These are phyloP conservation scores for Teunomyces cretensis DNA, from an alignment of 805 yeast species.

Conservation along the genomic window DNA sequence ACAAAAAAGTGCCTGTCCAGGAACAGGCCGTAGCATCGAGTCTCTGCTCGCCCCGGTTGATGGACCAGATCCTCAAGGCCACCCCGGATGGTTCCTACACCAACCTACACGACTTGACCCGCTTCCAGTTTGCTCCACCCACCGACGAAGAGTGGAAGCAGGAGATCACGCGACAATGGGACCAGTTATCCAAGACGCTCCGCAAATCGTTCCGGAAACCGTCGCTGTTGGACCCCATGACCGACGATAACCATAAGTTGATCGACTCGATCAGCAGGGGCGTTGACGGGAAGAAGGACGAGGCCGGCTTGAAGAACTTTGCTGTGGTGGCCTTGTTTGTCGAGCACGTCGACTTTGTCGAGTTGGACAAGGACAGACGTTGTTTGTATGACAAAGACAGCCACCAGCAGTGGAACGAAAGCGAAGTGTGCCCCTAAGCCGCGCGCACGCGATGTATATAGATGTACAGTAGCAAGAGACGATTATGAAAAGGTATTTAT, in stretches of 20 bases:
- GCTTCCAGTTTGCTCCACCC: constrained; percentile 43
- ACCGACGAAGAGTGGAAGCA: constrained; percentile 62
- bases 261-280: constrained; percentile 77
- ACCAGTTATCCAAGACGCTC: constrained; percentile 51
- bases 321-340: constrained; percentile 67
- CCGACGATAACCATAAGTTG: constrained; percentile 51
- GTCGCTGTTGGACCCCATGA: constrained; percentile 61
- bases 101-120: constrained; percentile 17
- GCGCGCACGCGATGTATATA: not conserved
- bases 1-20: constrained; percentile 10
- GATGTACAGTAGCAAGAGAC: not conserved
- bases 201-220: constrained; percentile 74
- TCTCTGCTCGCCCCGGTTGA: constrained; percentile 28
- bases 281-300: constrained; percentile 74
- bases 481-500: not conserved
- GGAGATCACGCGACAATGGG: constrained; percentile 68
- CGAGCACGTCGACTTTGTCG: constrained; percentile 68
- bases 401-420: constrained; percentile 69
- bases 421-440: constrained; percentile 70
- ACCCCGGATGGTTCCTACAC: constrained; percentile 27
- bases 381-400: constrained; percentile 52
- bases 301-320: constrained; percentile 63
- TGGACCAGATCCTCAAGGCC: constrained; percentile 17
- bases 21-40: constrained; percentile 22
- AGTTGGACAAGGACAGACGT: constrained; percentile 57